Conservation (phyloP, 2,329 filamentous ascomycete species). For the Fusarium pseudocircinatum region DNA sequence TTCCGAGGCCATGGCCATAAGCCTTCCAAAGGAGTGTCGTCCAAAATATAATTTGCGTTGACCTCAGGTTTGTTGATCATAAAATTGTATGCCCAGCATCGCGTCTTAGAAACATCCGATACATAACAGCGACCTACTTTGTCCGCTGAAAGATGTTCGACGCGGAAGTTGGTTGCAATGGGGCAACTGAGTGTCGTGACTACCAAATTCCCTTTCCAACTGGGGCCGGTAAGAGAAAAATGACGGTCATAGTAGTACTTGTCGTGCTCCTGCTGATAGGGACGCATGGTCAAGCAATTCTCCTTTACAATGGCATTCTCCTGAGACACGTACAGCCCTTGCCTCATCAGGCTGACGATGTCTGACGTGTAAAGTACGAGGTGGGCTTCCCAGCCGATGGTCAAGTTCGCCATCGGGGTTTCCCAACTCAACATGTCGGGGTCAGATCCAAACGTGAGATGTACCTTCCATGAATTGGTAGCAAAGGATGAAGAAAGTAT, state of each 20-base stretch:
- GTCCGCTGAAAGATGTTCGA: neutral
- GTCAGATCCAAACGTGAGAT: accelerated
- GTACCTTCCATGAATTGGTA: accelerated
- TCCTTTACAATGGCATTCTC: accelerated
- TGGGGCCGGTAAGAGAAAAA: neutral
- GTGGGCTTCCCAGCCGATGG: accelerated
- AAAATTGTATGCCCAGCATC: neutral
- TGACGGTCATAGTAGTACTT: neutral
- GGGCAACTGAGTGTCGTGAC: neutral
- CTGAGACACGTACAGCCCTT: neutral
- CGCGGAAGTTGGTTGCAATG: neutral
- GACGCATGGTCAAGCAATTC: neutral
- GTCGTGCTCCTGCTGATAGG: accelerated
- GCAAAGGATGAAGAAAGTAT: too few relatives aligned
- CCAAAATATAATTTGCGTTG: neutral
- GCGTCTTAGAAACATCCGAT: accelerated
- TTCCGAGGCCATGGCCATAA: conserved; percentile 1
- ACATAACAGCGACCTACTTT: accelerated
- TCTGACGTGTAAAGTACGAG: neutral
- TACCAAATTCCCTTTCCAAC: neutral
- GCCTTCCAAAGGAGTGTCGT: neutral
- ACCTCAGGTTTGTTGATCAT: accelerated
- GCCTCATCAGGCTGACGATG: neutral
- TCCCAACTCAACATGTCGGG: accelerated
- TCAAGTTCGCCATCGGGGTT: accelerated